Evolutionary conservation across 306 rosid species (phyloP).

Genomic region (Mimosa bimucronata): DNA sequence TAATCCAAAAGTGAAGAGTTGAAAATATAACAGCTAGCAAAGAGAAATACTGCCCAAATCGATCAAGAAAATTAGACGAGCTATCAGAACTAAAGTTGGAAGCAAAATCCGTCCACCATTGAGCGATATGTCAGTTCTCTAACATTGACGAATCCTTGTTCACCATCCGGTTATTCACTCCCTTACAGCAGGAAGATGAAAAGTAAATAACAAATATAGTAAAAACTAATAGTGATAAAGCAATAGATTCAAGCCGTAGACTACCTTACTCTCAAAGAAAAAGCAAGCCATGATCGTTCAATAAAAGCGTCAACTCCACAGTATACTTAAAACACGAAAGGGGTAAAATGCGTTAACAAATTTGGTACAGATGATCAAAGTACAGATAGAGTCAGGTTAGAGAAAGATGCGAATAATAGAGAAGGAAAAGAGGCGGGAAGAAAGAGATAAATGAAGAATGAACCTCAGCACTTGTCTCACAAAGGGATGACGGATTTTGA

Average conservation of each 20-base stretch:
- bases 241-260: no score
- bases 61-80: slow-evolving; percentile 24
- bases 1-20: not conserved
- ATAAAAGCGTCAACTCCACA: not conserved
- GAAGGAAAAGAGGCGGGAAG: not conserved
- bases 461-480: slow-evolving; percentile 83
- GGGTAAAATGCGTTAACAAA: slow-evolving; percentile 6
- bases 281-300: slow-evolving; percentile 12
- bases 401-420: not conserved
- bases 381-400: not conserved
- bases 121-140: slow-evolving; percentile 32
- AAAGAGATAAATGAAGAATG: not conserved
- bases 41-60: not conserved
- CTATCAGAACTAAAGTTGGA: slow-evolving; percentile 59
- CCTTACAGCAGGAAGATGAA: not conserved
- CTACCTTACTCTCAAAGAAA: no score
- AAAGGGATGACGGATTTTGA: slow-evolving; percentile 92
- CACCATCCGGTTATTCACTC: not conserved
- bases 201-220: not conserved
- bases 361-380: slow-evolving; percentile 9
- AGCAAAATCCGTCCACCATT: slow-evolving; percentile 80
- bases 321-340: slow-evolving; percentile 17
- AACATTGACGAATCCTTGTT: not conserved
- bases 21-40: slow-evolving; percentile 9
- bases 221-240: not conserved